Percentiles rank a stretch among this genome's conserved stretches.
These are phyloP conservation scores for Saccharomycopsis javanensis DNA, from an alignment of 805 yeast species.

Conservation along the genomic window DNA sequence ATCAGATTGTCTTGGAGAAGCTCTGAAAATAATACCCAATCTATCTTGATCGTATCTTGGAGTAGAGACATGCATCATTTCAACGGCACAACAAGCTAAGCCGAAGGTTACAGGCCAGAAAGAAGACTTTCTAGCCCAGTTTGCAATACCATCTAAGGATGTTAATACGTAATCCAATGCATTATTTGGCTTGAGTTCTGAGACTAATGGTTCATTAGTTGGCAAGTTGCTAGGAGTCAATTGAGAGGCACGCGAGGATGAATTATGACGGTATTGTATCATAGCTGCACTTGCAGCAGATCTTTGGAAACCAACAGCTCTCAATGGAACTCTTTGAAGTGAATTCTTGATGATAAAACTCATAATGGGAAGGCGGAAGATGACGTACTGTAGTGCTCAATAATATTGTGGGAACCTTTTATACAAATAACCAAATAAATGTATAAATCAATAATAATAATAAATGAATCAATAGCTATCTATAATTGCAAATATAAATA, in stretches of 20 bases:
- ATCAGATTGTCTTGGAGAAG: slow-evolving; percentile 88
- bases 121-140: slow-evolving; percentile 87
- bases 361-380: no score
- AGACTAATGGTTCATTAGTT: slow-evolving; percentile 61
- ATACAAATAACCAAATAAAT: no score
- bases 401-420: no score
- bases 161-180: slow-evolving; percentile 76
- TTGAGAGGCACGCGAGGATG: slow-evolving; percentile 15
- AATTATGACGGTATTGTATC: slow-evolving; percentile 15
- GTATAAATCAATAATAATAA: no score
- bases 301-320: slow-evolving; percentile 7
- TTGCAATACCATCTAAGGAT: slow-evolving; percentile 69
- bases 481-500: no score
- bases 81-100: slow-evolving; percentile 88
- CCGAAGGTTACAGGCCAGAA: slow-evolving; percentile 94
- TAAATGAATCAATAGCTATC: no score
- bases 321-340: slow-evolving; percentile 9
- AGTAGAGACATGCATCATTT: slow-evolving; percentile 89
- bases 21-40: slow-evolving; percentile 86
- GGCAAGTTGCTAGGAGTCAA: slow-evolving; percentile 46
- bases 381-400: no score
- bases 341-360: slow-evolving; percentile 13
- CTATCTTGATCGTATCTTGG: slow-evolving; percentile 91
- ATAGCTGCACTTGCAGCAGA: slow-evolving; percentile 8
- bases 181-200: slow-evolving; percentile 48